Evolutionary conservation across 192 early-diverging fungal genomes (phyloP).

Genomic region (Backusella macrospora): DNA sequence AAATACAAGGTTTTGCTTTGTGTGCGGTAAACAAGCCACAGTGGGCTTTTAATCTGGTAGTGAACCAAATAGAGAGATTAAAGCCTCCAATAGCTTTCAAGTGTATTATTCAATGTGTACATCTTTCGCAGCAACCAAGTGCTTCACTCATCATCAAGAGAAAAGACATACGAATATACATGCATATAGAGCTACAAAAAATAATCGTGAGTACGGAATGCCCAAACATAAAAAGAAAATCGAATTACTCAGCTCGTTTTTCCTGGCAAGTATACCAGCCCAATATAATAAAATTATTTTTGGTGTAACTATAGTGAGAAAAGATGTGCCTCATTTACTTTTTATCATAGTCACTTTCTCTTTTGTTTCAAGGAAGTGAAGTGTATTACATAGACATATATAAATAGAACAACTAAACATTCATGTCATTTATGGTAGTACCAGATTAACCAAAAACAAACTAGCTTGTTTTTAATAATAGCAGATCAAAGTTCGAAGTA

Average conservation of each 20-base stretch:
- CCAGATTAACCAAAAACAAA: neutral
- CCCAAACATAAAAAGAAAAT: too few species aligned
- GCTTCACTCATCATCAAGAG: too few species aligned
- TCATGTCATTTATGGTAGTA: neutral
- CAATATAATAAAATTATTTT: too few species aligned
- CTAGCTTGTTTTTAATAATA: neutral
- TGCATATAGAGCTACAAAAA: too few species aligned
- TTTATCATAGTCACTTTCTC: neutral
- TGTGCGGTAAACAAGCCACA: constrained; percentile 1
- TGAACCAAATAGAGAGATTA: neutral
- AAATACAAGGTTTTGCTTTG: neutral
- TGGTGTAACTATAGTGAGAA: neutral
- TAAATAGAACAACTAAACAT: neutral
- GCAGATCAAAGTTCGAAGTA: neutral
- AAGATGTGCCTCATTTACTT: neutral
- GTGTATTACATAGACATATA: neutral
- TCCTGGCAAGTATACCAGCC: too few species aligned
- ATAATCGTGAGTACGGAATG: too few species aligned
- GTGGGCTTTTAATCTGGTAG: neutral
- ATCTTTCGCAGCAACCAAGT: too few species aligned
- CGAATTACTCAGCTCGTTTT: too few species aligned
- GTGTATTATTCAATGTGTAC: neutral
- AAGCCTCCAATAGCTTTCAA: neutral
- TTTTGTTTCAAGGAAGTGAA: neutral
- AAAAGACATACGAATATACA: too few species aligned